phyloP scores from a whole-genome alignment of 805 yeast species.

The Metschnikowia sp. region DNA sequence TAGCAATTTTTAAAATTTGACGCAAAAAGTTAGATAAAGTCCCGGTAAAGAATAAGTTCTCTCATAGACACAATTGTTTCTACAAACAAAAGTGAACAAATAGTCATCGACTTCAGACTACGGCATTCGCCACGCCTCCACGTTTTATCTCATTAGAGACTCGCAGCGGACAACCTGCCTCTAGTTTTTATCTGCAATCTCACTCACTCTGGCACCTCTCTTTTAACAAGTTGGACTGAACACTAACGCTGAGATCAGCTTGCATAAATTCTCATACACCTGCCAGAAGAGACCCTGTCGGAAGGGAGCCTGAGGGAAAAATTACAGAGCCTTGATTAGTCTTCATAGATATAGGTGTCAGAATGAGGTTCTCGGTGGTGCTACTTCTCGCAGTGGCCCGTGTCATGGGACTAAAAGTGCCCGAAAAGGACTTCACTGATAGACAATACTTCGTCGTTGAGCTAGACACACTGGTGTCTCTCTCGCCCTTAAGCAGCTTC shows the following conservation, averaged over 20 bases:
- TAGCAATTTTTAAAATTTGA: no score
- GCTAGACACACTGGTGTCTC: conserved; percentile 29
- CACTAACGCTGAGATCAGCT: neutral
- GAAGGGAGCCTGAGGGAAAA: no score
- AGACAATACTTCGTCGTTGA: conserved; percentile 66
- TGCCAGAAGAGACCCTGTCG: no score
- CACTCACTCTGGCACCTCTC: neutral
- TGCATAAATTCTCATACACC: no score
- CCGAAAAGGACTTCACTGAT: conserved; percentile 43
- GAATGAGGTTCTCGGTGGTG: conserved; percentile 11
- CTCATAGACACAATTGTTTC: no score
- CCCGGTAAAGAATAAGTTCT: no score
- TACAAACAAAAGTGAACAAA: no score
- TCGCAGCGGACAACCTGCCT: neutral
- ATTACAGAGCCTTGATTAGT: no score
- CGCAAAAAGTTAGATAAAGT: no score
- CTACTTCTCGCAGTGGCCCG: conserved; percentile 9
- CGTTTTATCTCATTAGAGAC: neutral
- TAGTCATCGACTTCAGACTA: no score
- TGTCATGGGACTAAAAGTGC: conserved; percentile 11
- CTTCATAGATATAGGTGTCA: no score
- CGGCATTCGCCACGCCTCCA: no score
- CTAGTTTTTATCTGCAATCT: conserved; percentile 4
- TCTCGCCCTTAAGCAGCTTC: conserved; percentile 33
- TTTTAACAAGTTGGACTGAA: neutral